Percentiles rank a stretch among this genome's conserved stretches.
Conservation (phyloP, 2,329 filamentous ascomycete genomes). For the Diaporthe nobilis region DNA sequence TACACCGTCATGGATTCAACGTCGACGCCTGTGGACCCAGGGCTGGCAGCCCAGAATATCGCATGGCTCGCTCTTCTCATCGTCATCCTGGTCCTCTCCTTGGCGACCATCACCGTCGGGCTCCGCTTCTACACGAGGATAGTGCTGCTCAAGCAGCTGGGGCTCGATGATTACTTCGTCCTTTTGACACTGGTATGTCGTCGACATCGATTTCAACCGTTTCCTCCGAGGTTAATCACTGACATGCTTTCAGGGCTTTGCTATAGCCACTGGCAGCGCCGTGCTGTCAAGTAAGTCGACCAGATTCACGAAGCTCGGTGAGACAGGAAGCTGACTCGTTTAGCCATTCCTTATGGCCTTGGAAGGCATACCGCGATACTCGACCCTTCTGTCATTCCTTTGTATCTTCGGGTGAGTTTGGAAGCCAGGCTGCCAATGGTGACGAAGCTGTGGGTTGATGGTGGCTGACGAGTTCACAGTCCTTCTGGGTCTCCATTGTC, state of each 20-base stretch:
- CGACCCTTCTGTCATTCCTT: not conserved
- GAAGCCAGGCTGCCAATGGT: not conserved
- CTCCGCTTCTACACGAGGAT: constrained; percentile 51
- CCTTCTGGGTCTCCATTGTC: constrained; percentile 55
- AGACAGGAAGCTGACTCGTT: constrained; percentile 20
- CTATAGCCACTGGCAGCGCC: constrained; percentile 33
- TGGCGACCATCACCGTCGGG: constrained; percentile 44
- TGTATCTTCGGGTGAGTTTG: constrained; percentile 34
- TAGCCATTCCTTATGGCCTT: constrained; percentile 37
- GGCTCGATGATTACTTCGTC: constrained; percentile 50
- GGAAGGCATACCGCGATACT: constrained; percentile 36
- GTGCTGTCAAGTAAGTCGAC: constrained; percentile 40
- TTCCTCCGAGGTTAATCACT: not conserved
- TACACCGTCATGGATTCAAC: constrained; percentile 29
- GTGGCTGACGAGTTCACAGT: constrained; percentile 44
- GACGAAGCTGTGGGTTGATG: not conserved
- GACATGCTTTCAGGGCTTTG: constrained; percentile 24
- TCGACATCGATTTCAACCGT: no score
- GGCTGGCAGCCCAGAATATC: constrained; percentile 25
- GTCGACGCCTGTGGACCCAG: constrained; percentile 2
- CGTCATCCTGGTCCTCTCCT: constrained; percentile 27
- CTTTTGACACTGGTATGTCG: constrained; percentile 57
- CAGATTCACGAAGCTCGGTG: constrained; percentile 26
- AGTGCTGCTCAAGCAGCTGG: constrained; percentile 48
- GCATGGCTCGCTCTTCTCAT: constrained; percentile 32